These are phyloP conservation scores for Aotearoamyces nothofagi DNA, from an alignment of 2,329 filamentous ascomycete species.

Conservation along the genomic window DNA sequence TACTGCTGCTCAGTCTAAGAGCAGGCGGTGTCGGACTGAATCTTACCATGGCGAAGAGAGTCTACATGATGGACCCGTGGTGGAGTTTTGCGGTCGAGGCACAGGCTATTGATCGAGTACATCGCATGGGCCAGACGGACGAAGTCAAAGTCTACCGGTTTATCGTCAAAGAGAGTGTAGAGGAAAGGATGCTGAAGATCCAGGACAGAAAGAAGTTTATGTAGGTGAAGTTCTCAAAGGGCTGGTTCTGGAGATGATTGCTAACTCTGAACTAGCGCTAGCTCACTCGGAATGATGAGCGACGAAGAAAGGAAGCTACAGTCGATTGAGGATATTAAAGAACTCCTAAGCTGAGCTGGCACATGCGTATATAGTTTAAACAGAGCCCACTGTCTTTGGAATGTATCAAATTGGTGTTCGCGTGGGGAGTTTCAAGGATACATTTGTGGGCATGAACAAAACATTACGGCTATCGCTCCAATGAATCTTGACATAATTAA, in stretches of 20 bases:
- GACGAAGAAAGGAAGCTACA: constrained; percentile 87
- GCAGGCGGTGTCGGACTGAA: constrained; percentile 93
- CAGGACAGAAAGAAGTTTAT: constrained; percentile 96
- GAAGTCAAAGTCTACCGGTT: constrained; percentile 81
- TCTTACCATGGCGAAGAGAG: constrained; percentile 71
- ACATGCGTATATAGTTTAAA: too few species aligned
- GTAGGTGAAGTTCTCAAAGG: too few species aligned
- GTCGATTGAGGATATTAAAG: constrained; percentile 85
- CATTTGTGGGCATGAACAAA: too few species aligned
- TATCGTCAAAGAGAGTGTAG: constrained; percentile 79
- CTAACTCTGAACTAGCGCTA: constrained; percentile 47
- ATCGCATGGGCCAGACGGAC: constrained; percentile 85
- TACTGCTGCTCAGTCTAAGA: constrained; percentile 71
- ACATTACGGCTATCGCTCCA: too few species aligned
- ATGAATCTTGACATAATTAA: too few species aligned
- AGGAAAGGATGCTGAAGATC: constrained; percentile 85
- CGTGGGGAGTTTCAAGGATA: too few species aligned
- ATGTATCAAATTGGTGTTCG: too few species aligned
- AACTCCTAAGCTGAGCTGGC: constrained; percentile 53
- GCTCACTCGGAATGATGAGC: constrained; percentile 82
- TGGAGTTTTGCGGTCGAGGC: constrained; percentile 97
- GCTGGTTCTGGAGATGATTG: too few species aligned
- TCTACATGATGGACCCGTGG: constrained; percentile 99
- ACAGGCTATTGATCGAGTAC: constrained; percentile 93
- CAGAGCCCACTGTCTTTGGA: too few species aligned